A percentile compares a stretch with the other conserved stretches of the same genome.
Evolutionary conservation across 441 rosid species (phyloP).

Genomic region (Eutrema salsugineum): DNA sequence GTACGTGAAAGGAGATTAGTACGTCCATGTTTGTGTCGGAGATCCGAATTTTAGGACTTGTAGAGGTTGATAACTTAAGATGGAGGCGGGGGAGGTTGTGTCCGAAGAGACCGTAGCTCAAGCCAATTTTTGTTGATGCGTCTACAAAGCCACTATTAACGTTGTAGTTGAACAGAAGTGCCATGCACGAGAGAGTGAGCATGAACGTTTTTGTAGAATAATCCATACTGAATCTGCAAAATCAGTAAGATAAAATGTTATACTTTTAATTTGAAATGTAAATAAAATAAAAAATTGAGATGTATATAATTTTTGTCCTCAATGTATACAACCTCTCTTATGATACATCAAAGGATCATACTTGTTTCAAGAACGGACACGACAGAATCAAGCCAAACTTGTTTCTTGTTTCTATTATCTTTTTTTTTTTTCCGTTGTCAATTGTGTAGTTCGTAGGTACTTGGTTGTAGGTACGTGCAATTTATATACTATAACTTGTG

Average conservation of each 20-base stretch:
- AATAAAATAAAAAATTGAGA: no score
- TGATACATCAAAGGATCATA: neutral
- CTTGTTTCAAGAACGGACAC: neutral
- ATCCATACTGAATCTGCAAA: neutral
- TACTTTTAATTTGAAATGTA: neutral
- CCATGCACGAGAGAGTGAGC: neutral
- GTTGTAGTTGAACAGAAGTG: neutral
- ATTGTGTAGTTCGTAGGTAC: neutral
- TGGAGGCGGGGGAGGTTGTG: slow-evolving; percentile 35
- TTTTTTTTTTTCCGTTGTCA: neutral
- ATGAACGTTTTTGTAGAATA: neutral
- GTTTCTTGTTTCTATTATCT: neutral
- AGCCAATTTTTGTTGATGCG: neutral
- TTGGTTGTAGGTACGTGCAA: neutral
- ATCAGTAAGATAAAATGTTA: neutral
- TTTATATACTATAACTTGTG: neutral
- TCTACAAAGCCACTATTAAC: neutral
- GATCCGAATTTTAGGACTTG: neutral
- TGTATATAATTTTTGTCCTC: no score
- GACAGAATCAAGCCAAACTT: neutral
- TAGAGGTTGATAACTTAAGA: neutral
- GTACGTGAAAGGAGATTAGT: slow-evolving; percentile 8
- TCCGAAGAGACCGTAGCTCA: slow-evolving; percentile 28
- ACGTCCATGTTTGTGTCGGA: slow-evolving; percentile 18
- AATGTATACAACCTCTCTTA: neutral